Conservation (phyloP, 192 early-diverging fungal genomes). For the Phycomyces blakesleeanus region DNA sequence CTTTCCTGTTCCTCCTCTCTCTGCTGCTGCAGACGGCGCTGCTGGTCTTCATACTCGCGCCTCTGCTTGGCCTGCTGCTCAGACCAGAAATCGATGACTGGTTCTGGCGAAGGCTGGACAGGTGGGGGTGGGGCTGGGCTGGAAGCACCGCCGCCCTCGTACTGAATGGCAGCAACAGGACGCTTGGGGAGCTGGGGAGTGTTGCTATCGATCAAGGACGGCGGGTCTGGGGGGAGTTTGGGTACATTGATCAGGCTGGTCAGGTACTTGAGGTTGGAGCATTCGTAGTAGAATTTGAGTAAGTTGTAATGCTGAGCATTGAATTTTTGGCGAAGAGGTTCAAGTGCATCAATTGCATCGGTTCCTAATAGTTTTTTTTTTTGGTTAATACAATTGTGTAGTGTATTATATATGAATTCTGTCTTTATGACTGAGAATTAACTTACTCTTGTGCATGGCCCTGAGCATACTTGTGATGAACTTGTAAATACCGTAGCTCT, state of each 20-base stretch:
- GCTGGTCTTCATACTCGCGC: constrained; percentile 62
- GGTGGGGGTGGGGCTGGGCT: constrained; percentile 34
- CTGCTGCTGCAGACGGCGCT: constrained; percentile 57
- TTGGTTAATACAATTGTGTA: neutral
- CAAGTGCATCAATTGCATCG: constrained; percentile 82
- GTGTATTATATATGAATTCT: neutral
- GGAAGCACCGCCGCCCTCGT: no score
- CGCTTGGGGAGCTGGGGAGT: constrained; percentile 60
- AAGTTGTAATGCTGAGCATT: constrained; percentile 82
- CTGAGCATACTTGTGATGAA: constrained; percentile 94
- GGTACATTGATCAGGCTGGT: constrained; percentile 93
- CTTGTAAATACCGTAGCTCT: constrained; percentile 92
- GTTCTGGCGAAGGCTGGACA: constrained; percentile 44
- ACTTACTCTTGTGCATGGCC: constrained; percentile 87
- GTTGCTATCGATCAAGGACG: constrained; percentile 73
- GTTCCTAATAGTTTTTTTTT: constrained; percentile 37
- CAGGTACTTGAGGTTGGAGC: constrained; percentile 83
- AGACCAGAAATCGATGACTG: constrained; percentile 61
- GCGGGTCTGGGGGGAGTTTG: constrained; percentile 74
- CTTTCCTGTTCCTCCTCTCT: constrained; percentile 59
- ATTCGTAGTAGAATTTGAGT: constrained; percentile 89
- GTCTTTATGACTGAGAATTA: neutral
- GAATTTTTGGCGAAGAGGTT: constrained; percentile 83
- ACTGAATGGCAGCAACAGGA: constrained; percentile 20
- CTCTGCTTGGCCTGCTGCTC: constrained; percentile 61